phyloP scores from a whole-genome alignment of 2,329 filamentous ascomycete species.

The Neodidymelliopsis sp. region DNA sequence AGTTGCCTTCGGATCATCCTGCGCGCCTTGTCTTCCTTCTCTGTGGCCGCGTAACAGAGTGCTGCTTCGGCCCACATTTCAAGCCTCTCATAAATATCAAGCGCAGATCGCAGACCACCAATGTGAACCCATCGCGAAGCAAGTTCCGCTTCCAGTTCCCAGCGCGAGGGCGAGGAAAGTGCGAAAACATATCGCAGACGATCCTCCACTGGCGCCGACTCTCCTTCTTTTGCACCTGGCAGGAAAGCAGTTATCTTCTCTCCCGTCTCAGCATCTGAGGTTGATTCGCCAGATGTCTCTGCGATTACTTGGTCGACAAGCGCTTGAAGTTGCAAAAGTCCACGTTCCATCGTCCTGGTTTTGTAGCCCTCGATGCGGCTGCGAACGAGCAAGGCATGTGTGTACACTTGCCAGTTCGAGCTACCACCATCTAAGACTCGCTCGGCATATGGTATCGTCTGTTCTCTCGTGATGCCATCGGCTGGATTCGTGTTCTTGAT shows the following conservation, averaged over 20 bases:
- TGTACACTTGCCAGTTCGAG: constrained; percentile 98
- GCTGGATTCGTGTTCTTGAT: constrained; percentile 87
- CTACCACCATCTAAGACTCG: constrained; percentile 87
- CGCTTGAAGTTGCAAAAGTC: constrained; percentile 90
- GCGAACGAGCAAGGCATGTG: constrained; percentile 86
- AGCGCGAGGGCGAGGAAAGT: constrained; percentile 82
- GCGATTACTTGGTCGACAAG: constrained; percentile 94
- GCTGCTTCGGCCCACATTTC: constrained; percentile 96
- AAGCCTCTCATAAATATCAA: constrained; percentile 94
- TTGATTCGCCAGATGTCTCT: constrained; percentile 67
- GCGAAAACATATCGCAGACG: constrained; percentile 85
- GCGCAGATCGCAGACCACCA: constrained; percentile 84
- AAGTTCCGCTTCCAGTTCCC: constrained; percentile 93
- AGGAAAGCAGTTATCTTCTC: constrained; percentile 77
- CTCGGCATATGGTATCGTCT: constrained; percentile 89
- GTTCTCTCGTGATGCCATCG: constrained; percentile 88
- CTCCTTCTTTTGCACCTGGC: constrained; percentile 74
- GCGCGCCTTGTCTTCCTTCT: constrained; percentile 83
- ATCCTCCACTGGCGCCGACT: constrained; percentile 79
- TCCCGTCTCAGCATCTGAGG: constrained; percentile 35
- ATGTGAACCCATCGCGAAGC: constrained; percentile 91
- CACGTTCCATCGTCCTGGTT: constrained; percentile 86
- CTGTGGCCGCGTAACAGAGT: constrained; percentile 80
- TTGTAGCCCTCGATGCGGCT: constrained; percentile 89
- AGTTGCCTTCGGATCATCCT: constrained; percentile 79